Base-by-base conservation (phyloP, 208 protist species). In the Leishmania lainsoni region DNA sequence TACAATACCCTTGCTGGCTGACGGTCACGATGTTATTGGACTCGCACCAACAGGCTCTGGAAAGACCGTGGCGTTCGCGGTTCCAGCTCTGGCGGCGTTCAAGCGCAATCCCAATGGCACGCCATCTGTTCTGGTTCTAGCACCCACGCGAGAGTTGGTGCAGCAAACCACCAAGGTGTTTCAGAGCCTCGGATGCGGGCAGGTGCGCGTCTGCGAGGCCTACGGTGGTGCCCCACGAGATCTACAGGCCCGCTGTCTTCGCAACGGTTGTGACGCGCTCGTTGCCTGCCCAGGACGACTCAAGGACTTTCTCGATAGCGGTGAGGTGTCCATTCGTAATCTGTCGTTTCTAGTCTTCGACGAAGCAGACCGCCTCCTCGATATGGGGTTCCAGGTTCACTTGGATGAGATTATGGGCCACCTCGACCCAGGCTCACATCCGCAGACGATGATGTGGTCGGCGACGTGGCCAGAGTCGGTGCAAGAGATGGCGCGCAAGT, bases 281-380 rank as follows among this genome's bases (percentile, higher is more conserved):
- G 96, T 99, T 65, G 99, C 99, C 1, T 99, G 99, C 42, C 99
- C 99, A 9, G 99, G 99, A 17, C 97, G 99, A 48, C 89, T 99
- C 49, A 89, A 98, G 48, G 98, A 99, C 89, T 95, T 99, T 80
- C 81, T 99, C 10, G 91, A 99, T 61, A 91, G 92, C 70, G 96
- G 96, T 16, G 91, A 91, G 42, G 89, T 99, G 54, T 90, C 84
- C 29, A 87, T 99, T 39, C 80, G 82, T 32, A 76, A 91, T 39
- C 75, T 99, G 26, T 89, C 98, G 70, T 99, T 99, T 78, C 78
- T 99, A 1, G 99, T 99, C 6, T 99, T 99, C 88, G 99, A 99
- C 89, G 99, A 99, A 89, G 99, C 99, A 14, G 99, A 99, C 92
- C 88, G 97, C 20, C 89, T 98, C 72, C 89, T 98, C 39, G 97